Conservation (phyloP, 768 basidiomycete genomes). For the Mycena latifolia region DNA sequence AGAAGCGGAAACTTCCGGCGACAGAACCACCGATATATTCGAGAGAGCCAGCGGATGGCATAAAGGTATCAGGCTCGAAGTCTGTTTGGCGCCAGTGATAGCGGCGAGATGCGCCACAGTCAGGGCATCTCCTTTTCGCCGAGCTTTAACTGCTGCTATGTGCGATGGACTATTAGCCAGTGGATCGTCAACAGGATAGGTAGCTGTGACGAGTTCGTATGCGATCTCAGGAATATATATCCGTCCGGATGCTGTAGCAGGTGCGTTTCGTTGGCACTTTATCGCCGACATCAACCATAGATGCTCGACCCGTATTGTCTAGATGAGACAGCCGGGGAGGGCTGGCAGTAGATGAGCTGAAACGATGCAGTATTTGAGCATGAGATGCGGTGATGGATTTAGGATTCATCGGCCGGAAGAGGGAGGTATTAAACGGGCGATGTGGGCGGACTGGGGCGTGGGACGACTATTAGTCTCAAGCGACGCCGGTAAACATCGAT, state of each 20-base stretch:
- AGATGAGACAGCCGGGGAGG: conserved; percentile 72
- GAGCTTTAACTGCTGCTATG: conserved; percentile 62
- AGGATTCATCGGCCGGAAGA: conserved; percentile 7
- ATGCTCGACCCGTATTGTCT: conserved; percentile 75
- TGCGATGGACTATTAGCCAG: conserved; percentile 38
- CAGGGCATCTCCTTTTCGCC: conserved; percentile 76
- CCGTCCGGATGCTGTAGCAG: conserved; percentile 81
- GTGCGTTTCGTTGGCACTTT: conserved; percentile 73
- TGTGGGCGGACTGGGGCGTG: neutral
- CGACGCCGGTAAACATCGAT: conserved; percentile 13
- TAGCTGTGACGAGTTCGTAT: conserved; percentile 70
- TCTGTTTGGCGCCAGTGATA: conserved; percentile 90
- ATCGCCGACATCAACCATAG: conserved; percentile 85
- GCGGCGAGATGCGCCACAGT: conserved; percentile 87
- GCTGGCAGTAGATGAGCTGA: conserved; percentile 31
- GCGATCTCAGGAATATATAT: conserved; percentile 78
- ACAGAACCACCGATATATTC: conserved; percentile 74
- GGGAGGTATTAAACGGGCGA: neutral
- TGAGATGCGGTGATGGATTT: conserved; percentile 5
- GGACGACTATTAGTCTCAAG: conserved; percentile 5
- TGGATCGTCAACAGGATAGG: conserved; percentile 44
- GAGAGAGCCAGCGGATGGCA: conserved; percentile 88
- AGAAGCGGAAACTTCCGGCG: conserved; percentile 52
- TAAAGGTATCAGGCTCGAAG: conserved; percentile 85
- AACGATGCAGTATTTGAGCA: conserved; percentile 10